Conservation (phyloP, 345 rosid species). For the Nephelium lappaceum region DNA sequence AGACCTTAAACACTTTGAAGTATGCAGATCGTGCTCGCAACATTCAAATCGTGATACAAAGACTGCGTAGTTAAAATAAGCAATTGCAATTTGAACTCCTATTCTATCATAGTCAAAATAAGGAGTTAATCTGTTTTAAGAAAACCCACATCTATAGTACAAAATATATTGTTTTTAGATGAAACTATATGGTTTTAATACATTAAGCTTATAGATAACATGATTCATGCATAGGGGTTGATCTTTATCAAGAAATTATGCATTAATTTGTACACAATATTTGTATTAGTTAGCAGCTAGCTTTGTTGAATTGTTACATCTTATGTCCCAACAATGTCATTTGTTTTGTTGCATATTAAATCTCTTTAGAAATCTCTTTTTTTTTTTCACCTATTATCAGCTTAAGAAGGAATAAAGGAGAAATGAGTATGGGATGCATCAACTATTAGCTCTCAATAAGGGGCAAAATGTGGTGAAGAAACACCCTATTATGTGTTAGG, state of each 20-base stretch:
- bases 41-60: constrained; percentile 87
- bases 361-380: background rate
- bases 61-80: constrained; percentile 92
- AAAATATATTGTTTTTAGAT: background rate
- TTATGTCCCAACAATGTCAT: background rate
- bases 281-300: background rate
- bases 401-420: constrained; percentile 98
- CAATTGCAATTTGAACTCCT: constrained; percentile 87
- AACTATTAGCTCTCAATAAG: constrained; percentile 88
- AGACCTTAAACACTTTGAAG: constrained; percentile 90
- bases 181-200: background rate
- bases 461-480: constrained; percentile 85
- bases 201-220: background rate
- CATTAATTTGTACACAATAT: background rate
- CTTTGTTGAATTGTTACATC: background rate
- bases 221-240: background rate
- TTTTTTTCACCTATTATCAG: constrained; percentile 37
- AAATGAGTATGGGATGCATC: constrained; percentile 97
- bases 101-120: constrained; percentile 60
- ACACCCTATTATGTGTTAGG: background rate
- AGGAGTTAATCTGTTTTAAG: constrained; percentile 34
- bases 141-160: background rate
- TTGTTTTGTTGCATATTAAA: background rate
- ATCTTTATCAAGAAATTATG: background rate
- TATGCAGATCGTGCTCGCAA: constrained; percentile 98